phyloP scores from a whole-genome alignment of 768 basidiomycete species.

The Suillus bovinus region DNA sequence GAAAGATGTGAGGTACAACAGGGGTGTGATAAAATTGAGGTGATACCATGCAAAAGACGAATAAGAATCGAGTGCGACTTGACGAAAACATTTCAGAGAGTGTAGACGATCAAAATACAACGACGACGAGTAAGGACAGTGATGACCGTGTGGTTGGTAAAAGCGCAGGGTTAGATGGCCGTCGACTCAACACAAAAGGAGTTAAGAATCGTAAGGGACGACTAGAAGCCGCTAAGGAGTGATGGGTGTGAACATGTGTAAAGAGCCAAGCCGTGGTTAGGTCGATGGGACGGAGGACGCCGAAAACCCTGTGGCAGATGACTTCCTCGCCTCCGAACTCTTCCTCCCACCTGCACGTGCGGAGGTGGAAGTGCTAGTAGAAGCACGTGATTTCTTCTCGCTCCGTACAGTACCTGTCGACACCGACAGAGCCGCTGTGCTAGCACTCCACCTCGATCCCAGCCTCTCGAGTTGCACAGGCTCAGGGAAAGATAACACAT shows the following conservation, averaged over 20 bases:
- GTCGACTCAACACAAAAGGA: neutral
- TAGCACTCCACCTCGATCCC: conserved; percentile 32
- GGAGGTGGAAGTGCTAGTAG: neutral
- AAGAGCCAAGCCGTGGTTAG: neutral
- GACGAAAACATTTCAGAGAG: neutral
- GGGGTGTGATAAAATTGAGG: neutral
- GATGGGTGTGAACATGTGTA: neutral
- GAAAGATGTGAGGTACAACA: neutral
- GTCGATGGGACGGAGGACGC: neutral
- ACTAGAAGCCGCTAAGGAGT: neutral
- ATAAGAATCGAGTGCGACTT: neutral
- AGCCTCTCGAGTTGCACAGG: conserved; percentile 19
- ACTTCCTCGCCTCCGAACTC: neutral
- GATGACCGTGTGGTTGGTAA: neutral
- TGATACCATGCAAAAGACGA: conserved; percentile 2
- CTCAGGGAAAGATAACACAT: conserved; percentile 17
- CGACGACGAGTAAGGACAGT: conserved; percentile 6
- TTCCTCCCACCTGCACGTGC: neutral
- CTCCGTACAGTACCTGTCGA: neutral
- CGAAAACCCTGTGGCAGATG: neutral
- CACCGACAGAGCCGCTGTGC: conserved; percentile 29
- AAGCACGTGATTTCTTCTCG: neutral
- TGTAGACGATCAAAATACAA: neutral
- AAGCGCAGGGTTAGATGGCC: neutral
- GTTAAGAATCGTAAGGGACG: neutral